Evolutionary conservation across 164 flowering plant species (phyloP).

Genomic region (Chimonanthus praecox): DNA sequence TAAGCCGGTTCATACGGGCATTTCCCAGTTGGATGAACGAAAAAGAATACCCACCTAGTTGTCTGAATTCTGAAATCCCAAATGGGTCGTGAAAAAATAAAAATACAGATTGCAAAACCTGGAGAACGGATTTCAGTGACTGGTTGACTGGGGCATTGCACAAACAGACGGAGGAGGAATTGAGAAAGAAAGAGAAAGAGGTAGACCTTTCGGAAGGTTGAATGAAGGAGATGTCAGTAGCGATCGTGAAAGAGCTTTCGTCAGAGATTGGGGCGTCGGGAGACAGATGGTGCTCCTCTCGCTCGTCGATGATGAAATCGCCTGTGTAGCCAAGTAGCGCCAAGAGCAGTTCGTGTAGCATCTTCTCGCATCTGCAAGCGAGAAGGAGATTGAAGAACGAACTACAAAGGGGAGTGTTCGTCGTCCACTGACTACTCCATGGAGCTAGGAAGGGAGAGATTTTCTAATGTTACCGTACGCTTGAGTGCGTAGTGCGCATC

Average conservation of each 20-base stretch:
- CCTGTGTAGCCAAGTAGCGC: conserved; percentile 93
- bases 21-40: no score
- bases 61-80: neutral
- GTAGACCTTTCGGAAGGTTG: conserved; percentile 60
- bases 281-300: conserved; percentile 43
- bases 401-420: neutral
- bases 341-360: conserved; percentile 81
- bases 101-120: no score
- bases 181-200: neutral
- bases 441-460: neutral
- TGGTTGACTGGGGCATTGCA: neutral
- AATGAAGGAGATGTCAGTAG: conserved; percentile 80
- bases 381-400: neutral
- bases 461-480: no score
- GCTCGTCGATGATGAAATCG: conserved; percentile 78
- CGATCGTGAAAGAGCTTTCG: conserved; percentile 72
- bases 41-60: no score
- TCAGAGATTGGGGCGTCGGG: conserved; percentile 45
- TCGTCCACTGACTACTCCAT: no score
- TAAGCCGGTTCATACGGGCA: no score
- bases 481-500: no score
- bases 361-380: conserved; percentile 7
- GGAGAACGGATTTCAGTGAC: neutral
- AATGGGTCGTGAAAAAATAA: neutral
- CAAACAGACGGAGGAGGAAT: neutral